phyloP scores from a whole-genome alignment of 2,329 filamentous ascomycete genomes.

The Atkinsonella texensis region DNA sequence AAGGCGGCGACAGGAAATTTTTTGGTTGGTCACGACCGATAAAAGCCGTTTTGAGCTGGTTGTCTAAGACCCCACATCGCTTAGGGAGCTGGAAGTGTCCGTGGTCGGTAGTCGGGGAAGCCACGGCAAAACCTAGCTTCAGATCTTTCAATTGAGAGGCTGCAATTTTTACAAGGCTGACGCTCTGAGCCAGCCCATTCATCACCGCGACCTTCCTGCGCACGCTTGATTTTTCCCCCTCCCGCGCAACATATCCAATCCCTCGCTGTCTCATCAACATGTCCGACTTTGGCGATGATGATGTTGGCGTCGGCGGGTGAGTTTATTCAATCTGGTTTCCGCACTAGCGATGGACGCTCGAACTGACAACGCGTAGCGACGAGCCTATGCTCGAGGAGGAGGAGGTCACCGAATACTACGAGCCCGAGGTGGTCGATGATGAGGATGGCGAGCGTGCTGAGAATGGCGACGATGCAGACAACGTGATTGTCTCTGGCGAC shows the following conservation, averaged over 20 bases:
- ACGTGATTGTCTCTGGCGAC: slow-evolving; percentile 50
- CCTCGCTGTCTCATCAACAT: slow-evolving; percentile 27
- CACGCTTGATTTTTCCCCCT: neutral
- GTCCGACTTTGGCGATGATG: slow-evolving; percentile 65
- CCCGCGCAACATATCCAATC: neutral
- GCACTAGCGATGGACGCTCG: neutral
- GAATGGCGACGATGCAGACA: slow-evolving; percentile 44
- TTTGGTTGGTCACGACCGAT: slow-evolving; percentile 18
- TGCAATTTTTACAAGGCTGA: slow-evolving; percentile 20
- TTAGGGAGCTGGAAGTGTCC: too few species aligned
- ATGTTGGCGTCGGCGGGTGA: slow-evolving; percentile 46
- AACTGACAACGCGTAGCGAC: slow-evolving; percentile 35
- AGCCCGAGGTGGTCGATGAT: slow-evolving; percentile 41
- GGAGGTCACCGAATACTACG: slow-evolving; percentile 46
- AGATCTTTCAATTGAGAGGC: slow-evolving; percentile 13
- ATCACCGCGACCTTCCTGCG: neutral
- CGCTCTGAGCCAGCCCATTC: neutral
- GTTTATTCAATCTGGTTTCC: slow-evolving; percentile 14
- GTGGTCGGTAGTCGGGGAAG: slow-evolving; percentile 16
- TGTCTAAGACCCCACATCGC: too few species aligned
- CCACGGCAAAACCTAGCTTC: slow-evolving; percentile 16
- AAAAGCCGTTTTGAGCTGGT: too few species aligned
- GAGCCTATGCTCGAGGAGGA: slow-evolving; percentile 64
- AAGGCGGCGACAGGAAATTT: slow-evolving; percentile 19
- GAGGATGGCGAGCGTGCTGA: slow-evolving; percentile 38